Evolutionary conservation across 2,329 filamentous ascomycete species (phyloP).

Genomic region (Sodiomyces alkalinus): DNA sequence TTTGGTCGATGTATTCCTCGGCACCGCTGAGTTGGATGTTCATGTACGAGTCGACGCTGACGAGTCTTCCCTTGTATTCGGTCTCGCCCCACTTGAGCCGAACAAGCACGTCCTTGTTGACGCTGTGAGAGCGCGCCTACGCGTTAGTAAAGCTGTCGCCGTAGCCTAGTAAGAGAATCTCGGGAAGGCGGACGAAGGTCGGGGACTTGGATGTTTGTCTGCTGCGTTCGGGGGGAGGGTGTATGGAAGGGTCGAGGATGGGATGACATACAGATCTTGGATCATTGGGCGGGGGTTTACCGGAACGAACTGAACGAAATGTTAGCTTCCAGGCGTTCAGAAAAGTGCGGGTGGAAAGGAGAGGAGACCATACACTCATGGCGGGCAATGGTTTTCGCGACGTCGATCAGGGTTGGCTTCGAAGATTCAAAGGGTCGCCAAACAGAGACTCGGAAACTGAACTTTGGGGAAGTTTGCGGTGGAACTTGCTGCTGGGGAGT

Average conservation of each 20-base stretch:
- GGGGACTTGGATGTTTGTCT: too few species aligned
- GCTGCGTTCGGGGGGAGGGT: not conserved
- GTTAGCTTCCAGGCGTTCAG: not conserved
- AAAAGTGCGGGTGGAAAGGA: not conserved
- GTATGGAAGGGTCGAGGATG: not conserved
- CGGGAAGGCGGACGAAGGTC: too few species aligned
- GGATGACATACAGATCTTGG: conserved; percentile 60
- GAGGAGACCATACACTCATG: conserved; percentile 18
- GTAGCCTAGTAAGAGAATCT: too few species aligned
- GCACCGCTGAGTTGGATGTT: conserved; percentile 87
- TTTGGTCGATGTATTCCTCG: conserved; percentile 82
- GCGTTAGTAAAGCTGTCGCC: conserved; percentile 2
- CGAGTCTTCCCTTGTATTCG: conserved; percentile 87
- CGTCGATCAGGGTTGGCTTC: not conserved
- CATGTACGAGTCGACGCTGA: conserved; percentile 97
- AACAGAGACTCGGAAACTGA: not conserved
- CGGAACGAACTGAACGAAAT: conserved; percentile 58
- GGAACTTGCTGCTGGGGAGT: not conserved
- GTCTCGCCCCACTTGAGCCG: conserved; percentile 97
- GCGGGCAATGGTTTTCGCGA: conserved; percentile 9
- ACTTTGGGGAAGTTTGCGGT: not conserved
- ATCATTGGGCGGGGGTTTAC: conserved; percentile 96
- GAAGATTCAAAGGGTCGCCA: too few species aligned
- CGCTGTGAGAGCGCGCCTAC: conserved; percentile 27
- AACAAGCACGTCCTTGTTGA: conserved; percentile 82